Evolutionary conservation across 2,329 filamentous ascomycete species (phyloP), one percentile per base, ranked within the genome.

Genomic region (Harringtonia lauricola): DNA sequence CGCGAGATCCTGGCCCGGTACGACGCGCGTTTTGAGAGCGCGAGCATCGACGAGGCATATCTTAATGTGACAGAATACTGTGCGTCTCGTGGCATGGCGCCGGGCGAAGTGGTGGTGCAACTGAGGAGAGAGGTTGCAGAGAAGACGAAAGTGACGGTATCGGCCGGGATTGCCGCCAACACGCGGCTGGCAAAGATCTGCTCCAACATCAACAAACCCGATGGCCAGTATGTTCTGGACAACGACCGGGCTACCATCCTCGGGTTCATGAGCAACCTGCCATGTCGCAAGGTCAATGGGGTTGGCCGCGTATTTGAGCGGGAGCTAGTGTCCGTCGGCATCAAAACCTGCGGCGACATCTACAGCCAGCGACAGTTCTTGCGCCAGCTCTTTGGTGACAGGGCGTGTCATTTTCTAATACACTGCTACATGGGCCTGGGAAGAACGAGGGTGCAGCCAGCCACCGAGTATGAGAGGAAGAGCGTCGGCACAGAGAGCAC

Each of bases 21-120:
- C 56, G 92, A 98, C 55, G 77, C 86, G 0, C 73, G 85, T 2
- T 98, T 94, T 53, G 87, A 96, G 60, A 94, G 85, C 54, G 87
- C 90, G 1, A 95, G 88, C 57, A 89, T 95, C 51, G 92, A 98
- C 54, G 92, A 98, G 61, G 92, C 92, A 1, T 98, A 95, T 57
- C 69, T 98, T 24, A 96, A 98, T 55, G 85, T 98, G 46, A 96
- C 92, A 1, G 69, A 81, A 41, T 96, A 94, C 58, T 95, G 90
- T 56, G 53, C 65, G 12, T 73, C 79, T 29, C 80, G 89, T 49
- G 57, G 73, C 12, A 71, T 90, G 57, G 68, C 63, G 0, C 81
- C 90, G 0, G 80, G 83, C 37, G 81, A 86, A 26, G 85, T 72
- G 0, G 84, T 95, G 13, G 71, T 78, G 36, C 79, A 89, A 53